Conservation (phyloP, 2,329 filamentous ascomycete genomes). For the Epichloe sp. region DNA sequence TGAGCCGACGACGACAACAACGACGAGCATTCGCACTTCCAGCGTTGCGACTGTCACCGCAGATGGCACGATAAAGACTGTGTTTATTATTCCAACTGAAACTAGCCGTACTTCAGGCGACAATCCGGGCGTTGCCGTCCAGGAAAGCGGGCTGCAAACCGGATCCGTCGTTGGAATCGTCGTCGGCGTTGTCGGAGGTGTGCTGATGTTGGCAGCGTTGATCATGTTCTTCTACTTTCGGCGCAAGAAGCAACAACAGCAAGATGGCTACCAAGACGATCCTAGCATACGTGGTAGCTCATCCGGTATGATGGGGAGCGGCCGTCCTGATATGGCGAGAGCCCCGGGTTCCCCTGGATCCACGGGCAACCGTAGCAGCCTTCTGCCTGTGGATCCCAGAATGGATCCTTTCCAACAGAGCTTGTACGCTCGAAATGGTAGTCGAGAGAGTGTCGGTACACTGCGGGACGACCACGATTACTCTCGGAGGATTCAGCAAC, state of each 20-base stretch:
- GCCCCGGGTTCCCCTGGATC: conserved; percentile 21
- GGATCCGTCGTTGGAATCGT: conserved; percentile 40
- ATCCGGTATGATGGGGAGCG: conserved; percentile 31
- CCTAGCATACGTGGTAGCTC: conserved; percentile 38
- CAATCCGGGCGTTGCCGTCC: conserved; percentile 6
- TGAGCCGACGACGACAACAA: not conserved
- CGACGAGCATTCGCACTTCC: conserved; percentile 19
- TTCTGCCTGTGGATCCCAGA: conserved; percentile 46
- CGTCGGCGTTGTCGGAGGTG: conserved; percentile 33
- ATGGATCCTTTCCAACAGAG: conserved; percentile 48
- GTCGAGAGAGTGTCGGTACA: conserved; percentile 50
- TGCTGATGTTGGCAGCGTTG: conserved; percentile 25
- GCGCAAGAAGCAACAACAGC: conserved; percentile 29
- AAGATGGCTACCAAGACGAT: conserved; percentile 29
- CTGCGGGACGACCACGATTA: conserved; percentile 54
- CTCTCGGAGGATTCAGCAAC: conserved; percentile 43
- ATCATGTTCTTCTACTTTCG: conserved; percentile 31
- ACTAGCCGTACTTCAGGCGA: conserved; percentile 10
- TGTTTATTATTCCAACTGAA: conserved; percentile 36
- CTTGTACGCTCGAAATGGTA: conserved; percentile 44
- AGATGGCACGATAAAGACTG: conserved; percentile 38
- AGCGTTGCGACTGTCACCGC: conserved; percentile 35
- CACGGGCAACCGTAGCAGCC: conserved; percentile 36
- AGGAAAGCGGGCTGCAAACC: conserved; percentile 23
- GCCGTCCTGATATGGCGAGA: conserved; percentile 30